Percentiles rank a stretch among this genome's conserved stretches.
phyloP scores from a whole-genome alignment of 176 grass and related monocot genomes.

The Musa schizocarpa region DNA sequence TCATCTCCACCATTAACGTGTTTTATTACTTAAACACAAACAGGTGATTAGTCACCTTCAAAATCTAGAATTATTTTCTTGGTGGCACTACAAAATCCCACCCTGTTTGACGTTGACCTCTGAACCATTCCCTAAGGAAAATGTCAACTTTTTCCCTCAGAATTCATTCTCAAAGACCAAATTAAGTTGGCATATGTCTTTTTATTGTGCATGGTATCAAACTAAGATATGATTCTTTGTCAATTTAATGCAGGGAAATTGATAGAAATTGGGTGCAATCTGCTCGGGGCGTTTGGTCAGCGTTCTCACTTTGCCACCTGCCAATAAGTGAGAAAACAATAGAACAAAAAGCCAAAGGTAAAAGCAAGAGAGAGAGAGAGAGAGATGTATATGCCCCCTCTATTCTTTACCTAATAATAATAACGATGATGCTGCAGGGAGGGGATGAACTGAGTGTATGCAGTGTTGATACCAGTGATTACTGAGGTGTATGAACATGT shows the following conservation, averaged over 20 bases:
- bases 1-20: too few relatives aligned
- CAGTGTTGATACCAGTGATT: conserved; percentile 1
- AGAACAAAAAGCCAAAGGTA: not conserved
- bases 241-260: conserved; percentile 45
- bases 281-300: conserved; percentile 40
- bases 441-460: not conserved
- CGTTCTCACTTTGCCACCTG: conserved; percentile 38
- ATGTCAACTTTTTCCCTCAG: too few relatives aligned
- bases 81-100: not conserved
- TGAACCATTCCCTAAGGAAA: not conserved
- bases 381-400: not conserved
- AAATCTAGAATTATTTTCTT: too few relatives aligned
- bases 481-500: conserved; percentile 3
- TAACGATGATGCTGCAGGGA: not conserved
- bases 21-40: too few relatives aligned
- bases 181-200: not conserved
- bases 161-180: not conserved
- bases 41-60: too few relatives aligned
- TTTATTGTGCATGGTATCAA: not conserved
- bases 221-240: not conserved
- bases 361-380: not conserved
- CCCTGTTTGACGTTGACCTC: not conserved
- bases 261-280: conserved; percentile 53
- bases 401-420: not conserved
- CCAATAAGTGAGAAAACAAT: conserved; percentile 23